These are phyloP conservation scores for Chaetomium sp. DNA, from an alignment of 2,329 filamentous ascomycete species.

Conservation along the genomic window DNA sequence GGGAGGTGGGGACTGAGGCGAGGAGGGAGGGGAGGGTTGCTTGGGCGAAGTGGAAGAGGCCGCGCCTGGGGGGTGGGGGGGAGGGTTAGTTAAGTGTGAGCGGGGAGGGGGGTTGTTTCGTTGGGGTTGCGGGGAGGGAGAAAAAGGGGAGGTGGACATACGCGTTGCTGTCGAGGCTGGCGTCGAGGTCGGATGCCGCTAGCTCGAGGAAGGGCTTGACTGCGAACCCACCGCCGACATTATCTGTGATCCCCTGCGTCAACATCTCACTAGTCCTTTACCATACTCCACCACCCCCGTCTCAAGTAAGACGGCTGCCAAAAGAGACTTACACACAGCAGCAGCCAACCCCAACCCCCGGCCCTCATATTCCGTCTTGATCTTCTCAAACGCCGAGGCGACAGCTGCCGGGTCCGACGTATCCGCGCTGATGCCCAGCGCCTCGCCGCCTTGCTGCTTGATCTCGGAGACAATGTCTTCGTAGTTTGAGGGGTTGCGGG, in stretches of 20 bases:
- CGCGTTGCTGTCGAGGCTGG: slow-evolving; percentile 51
- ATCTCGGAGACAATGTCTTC: slow-evolving; percentile 69
- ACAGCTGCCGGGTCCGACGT: slow-evolving; percentile 56
- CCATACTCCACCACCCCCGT: not conserved
- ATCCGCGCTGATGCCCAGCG: slow-evolving; percentile 70
- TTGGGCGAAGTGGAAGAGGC: slow-evolving; percentile 77
- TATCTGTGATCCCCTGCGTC: slow-evolving; percentile 46
- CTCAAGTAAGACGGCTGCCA: not conserved
- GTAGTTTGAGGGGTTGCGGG: slow-evolving; percentile 67
- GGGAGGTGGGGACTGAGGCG: slow-evolving; percentile 51
- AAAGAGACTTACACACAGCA: slow-evolving; percentile 54
- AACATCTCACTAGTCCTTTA: not conserved
- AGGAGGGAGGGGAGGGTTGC: slow-evolving; percentile 70
- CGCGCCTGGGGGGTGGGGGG: slow-evolving; percentile 49
- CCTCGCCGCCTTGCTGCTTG: slow-evolving; percentile 65
- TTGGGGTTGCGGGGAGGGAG: not conserved
- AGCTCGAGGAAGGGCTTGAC: slow-evolving; percentile 62
- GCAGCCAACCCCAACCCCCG: slow-evolving; percentile 53
- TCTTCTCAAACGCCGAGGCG: slow-evolving; percentile 61
- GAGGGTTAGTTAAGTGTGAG: not conserved
- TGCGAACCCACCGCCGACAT: slow-evolving; percentile 58
- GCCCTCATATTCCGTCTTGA: slow-evolving; percentile 60
- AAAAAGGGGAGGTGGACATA: slow-evolving; percentile 40
- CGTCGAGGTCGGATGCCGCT: slow-evolving; percentile 52
- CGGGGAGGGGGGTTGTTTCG: not conserved